These are phyloP conservation scores for Citrus trifoliata DNA, from an alignment of 345 rosid genomes.

Conservation along the genomic window DNA sequence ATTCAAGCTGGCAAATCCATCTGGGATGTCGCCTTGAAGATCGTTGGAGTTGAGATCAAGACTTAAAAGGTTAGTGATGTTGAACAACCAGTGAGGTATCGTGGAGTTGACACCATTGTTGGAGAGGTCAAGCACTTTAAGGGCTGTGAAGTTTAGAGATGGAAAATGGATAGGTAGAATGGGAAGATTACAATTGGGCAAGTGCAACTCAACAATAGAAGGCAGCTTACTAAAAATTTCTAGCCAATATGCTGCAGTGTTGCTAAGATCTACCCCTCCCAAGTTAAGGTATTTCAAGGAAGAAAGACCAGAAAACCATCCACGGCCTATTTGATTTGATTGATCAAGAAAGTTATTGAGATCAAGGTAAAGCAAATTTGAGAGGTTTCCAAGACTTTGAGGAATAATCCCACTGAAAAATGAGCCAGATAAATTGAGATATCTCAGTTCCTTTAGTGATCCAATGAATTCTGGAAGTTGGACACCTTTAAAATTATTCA, in stretches of 20 bases:
- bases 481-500: conserved; percentile 19
- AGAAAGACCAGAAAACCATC: conserved; percentile 22
- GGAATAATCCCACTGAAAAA: conserved; percentile 10
- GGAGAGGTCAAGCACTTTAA: conserved; percentile 25
- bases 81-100: conserved; percentile 25
- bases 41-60: not conserved
- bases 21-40: conserved; percentile 16
- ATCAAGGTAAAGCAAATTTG: conserved; percentile 17
- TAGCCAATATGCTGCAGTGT: conserved; percentile 18
- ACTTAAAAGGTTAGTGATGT: not conserved
- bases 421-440: conserved; percentile 24
- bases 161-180: not conserved
- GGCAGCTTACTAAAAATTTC: conserved; percentile 17
- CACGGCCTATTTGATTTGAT: not conserved
- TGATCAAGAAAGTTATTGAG: not conserved
- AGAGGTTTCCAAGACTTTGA: conserved; percentile 17
- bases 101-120: conserved; percentile 25
- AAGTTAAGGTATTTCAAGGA: conserved; percentile 24
- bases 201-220: conserved; percentile 25
- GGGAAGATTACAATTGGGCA: conserved; percentile 19
- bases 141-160: conserved; percentile 17
- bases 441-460: conserved; percentile 10
- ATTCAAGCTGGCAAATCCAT: not conserved
- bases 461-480: conserved; percentile 23
- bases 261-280: conserved; percentile 17